Evolutionary conservation across 2,329 filamentous ascomycete species (phyloP), one percentile per base, ranked within the genome.

Genomic region (Trichoderma sp.): DNA sequence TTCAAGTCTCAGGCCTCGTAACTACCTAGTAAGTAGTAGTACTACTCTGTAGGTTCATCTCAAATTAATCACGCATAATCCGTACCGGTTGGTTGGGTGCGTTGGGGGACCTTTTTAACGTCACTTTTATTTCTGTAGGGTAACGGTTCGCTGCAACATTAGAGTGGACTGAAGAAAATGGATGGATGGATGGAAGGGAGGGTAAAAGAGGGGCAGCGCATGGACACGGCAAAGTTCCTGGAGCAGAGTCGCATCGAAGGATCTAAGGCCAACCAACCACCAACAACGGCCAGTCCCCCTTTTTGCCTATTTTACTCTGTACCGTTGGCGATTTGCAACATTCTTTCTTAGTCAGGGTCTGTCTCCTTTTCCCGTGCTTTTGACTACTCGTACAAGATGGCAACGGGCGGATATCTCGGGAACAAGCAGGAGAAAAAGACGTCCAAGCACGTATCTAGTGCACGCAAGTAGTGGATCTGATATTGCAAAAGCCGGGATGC

Each of bases 161-260:
- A 16, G 65, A 59, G 24, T 53, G 56, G 64, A 38, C 50, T 68
- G 65, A 69, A 35, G 64, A 35, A 69, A 38, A 56, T 73, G 69
- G 45, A 73, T 56, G 71, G 38, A 33, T 73, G 38, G 62, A 29
- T 33, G 50, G 62, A 45, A 50, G 31, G 56, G 33, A 73, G 69
- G 69, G 60, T 73, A 73, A 73, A 73, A 73, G 71, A 73, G 71
- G 71, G 71, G 71, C 71, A 41, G 27, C 69, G 59, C 24, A 68
- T 35, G 27, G 65, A 33, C 41, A 53, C 24, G 45, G 45, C 45
- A 59, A 69, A 53, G 41, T 59, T 38, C 24, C 29, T 45, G 41
- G n/a, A 41, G 38, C 56, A 71, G 71, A 35, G 59, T 71, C 12
- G 56, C 56, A 63, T 63, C 38, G 38, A 45, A 72, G 67, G 53